A percentile compares a stretch with the other conserved stretches of the same genome.
Conservation (phyloP, 208 protist genomes). For the Acanthamoeba triangularis region DNA sequence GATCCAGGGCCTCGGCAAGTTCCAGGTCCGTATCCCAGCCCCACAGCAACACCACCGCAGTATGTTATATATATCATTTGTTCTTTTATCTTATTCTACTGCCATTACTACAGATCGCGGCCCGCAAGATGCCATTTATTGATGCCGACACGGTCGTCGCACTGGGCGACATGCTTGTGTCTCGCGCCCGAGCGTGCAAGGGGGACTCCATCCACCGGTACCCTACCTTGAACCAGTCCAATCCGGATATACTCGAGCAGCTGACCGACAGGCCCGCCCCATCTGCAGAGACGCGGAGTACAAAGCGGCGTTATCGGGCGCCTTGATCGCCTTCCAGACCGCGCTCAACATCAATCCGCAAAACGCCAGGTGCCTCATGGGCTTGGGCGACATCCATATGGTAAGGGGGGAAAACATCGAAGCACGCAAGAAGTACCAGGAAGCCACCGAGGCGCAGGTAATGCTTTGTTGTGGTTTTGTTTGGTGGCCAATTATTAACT, state of each 20-base stretch:
- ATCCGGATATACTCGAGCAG: background rate
- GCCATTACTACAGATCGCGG: background rate
- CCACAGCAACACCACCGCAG: too few relatives aligned
- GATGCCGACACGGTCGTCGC: background rate
- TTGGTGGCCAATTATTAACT: too few relatives aligned
- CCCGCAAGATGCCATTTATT: conserved; percentile 29
- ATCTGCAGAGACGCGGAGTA: background rate
- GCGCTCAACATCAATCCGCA: conserved; percentile 17
- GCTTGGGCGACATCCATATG: background rate
- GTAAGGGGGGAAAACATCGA: background rate
- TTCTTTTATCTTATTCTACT: background rate
- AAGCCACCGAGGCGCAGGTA: background rate
- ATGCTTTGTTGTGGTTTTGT: too few relatives aligned
- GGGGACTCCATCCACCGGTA: background rate
- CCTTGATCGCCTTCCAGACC: conserved; percentile 37
- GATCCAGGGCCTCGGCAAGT: conserved; percentile 13
- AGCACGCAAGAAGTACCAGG: background rate
- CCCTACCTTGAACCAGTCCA: background rate
- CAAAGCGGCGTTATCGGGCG: background rate
- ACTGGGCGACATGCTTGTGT: background rate
- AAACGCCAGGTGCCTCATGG: background rate
- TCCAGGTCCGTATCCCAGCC: background rate
- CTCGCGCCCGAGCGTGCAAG: background rate
- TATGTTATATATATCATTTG: too few relatives aligned
- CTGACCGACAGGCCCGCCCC: background rate